Conservation (phyloP, 768 basidiomycete species). For the Suillus americanus region DNA sequence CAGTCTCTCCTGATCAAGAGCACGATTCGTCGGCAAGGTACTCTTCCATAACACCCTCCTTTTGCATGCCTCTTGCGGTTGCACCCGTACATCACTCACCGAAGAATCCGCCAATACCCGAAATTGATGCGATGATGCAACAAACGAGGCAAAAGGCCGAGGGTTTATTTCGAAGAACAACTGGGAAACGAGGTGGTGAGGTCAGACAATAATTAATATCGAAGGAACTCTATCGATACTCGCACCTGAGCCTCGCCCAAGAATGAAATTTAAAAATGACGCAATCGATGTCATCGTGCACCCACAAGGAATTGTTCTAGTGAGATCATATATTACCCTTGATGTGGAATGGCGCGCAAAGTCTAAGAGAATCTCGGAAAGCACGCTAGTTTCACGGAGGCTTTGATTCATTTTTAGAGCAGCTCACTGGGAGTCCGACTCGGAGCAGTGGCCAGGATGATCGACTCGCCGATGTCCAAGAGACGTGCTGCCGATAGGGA, state of each 20-base stretch:
- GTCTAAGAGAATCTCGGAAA: conserved; percentile 30
- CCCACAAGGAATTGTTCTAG: conserved; percentile 47
- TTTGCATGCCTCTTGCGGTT: conserved; percentile 34
- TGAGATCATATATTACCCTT: conserved; percentile 60
- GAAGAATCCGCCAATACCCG: conserved; percentile 59
- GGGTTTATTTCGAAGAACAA: conserved; percentile 44
- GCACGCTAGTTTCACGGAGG: background rate
- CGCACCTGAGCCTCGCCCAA: conserved; percentile 48
- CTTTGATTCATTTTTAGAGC: background rate
- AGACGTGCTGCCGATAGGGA: background rate
- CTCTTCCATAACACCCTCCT: conserved; percentile 52
- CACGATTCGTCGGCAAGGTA: conserved; percentile 31
- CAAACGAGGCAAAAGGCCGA: conserved; percentile 57
- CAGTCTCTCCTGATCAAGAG: conserved; percentile 5
- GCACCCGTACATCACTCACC: conserved; percentile 57
- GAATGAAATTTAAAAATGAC: conserved; percentile 1
- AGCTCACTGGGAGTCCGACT: background rate
- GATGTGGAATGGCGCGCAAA: conserved; percentile 41
- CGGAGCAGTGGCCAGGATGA: background rate
- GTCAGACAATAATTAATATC: background rate
- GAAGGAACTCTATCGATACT: background rate
- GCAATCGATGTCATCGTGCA: conserved; percentile 52
- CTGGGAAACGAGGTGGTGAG: background rate
- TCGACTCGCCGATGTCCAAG: background rate
- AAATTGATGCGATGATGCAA: conserved; percentile 66